Evolutionary conservation across 139 green algal genomes (phyloP), one percentile per base, ranked within the genome.

Genomic region (Eudorina sp.): DNA sequence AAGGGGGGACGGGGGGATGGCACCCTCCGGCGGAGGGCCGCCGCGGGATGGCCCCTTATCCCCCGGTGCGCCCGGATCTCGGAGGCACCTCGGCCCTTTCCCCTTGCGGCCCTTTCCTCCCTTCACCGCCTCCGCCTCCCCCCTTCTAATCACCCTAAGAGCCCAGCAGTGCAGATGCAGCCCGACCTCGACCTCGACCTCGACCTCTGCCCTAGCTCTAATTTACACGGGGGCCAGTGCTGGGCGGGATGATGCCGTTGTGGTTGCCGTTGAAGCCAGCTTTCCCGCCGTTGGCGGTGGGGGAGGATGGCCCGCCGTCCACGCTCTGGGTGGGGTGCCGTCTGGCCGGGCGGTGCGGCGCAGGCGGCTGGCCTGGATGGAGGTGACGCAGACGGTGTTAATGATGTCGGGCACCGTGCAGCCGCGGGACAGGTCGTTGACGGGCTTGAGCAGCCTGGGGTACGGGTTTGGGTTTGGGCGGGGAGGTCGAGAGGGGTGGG

Each of bases 401-500:
- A 99, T 81, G 73, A 99, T 97, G 92, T 99, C 97, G 29, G 90
- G 88, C 4, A 99, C 95, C 0, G 97, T 99, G 90, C 97, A 99
- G 73, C 97, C 97, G 11, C 97, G 90, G 68, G 88, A 95, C 29
- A 99, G 94, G 89, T 99, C 97, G 90, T 99, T 99, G 13, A 99
- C 97, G 27, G 97, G 97, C 83, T 95, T 96, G n/a, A 86, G 51
- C 68, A 99, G 91, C 97, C 89, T 95, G 92, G 88, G 97, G 94
- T 29, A 95, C 68, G 9, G 91, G 94, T 29, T 34, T 29, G 16
- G 9, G n/a, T 6, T 16, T 19, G 21, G 40, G 19, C 38, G 31
- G 31, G 31, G 64, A 40, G 6, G 64, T 45, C 8, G 62, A 27
- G n/a, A 6, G 58, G 14, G n/a, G 58, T 29, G 25, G 23, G 58